Evolutionary conservation across 1,139 yeast genomes (phyloP).

Genomic region (Kurtzmaniella quercitrusa): DNA sequence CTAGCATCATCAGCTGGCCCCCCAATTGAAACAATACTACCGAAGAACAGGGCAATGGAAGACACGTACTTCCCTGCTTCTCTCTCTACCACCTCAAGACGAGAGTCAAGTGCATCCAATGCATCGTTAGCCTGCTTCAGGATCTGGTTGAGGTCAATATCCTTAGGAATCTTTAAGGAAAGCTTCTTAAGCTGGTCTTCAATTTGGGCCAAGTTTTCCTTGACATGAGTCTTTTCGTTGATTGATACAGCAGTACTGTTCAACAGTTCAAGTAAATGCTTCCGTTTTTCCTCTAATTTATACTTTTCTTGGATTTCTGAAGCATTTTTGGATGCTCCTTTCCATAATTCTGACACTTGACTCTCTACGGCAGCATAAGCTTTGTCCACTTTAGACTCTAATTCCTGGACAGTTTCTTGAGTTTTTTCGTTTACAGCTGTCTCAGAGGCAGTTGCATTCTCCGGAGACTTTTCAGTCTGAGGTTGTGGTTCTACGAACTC

Average conservation of each 20-base stretch:
- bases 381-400: slow-evolving; percentile 52
- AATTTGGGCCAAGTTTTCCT: slow-evolving; percentile 24
- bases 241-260: slow-evolving; percentile 26
- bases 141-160: slow-evolving; percentile 7
- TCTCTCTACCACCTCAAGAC: slow-evolving; percentile 63
- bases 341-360: slow-evolving; percentile 37
- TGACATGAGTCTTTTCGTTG: slow-evolving; percentile 20
- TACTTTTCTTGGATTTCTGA: slow-evolving; percentile 29
- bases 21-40: slow-evolving; percentile 45
- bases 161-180: slow-evolving; percentile 12
- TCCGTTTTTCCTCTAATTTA: slow-evolving; percentile 40
- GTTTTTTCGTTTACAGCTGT: slow-evolving; percentile 24
- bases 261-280: slow-evolving; percentile 31
- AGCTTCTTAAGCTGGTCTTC: slow-evolving; percentile 30
- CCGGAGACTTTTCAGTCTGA: slow-evolving; percentile 9
- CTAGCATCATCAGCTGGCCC: slow-evolving; percentile 16
- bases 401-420: slow-evolving; percentile 43
- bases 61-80: slow-evolving; percentile 57
- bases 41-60: slow-evolving; percentile 55
- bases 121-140: slow-evolving; percentile 48
- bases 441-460: slow-evolving; percentile 13
- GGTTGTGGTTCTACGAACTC: slow-evolving; percentile 28
- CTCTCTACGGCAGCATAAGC: slow-evolving; percentile 44
- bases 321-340: slow-evolving; percentile 30
- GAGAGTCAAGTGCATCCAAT: slow-evolving; percentile 63